Percentiles rank a stretch among this genome's conserved stretches.
phyloP scores from a whole-genome alignment of 352 stramenopile species.

The Elongisporangium senticosum region DNA sequence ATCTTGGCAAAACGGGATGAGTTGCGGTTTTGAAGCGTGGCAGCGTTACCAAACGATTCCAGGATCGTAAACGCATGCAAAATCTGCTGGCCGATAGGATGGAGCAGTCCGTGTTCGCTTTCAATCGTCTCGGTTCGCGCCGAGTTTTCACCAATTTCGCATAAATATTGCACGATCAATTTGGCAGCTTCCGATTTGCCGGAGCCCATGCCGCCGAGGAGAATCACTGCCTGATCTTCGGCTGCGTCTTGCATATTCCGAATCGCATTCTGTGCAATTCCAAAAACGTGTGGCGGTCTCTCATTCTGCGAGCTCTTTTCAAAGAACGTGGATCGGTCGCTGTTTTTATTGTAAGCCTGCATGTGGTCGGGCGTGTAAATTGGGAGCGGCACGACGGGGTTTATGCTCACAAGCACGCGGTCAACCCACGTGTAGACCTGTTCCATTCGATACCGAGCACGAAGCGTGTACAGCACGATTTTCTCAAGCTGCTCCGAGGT shows the following conservation, averaged over 20 bases:
- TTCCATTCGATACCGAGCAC: slow-evolving; percentile 74
- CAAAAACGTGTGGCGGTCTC: slow-evolving; percentile 69
- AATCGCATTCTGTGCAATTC: slow-evolving; percentile 71
- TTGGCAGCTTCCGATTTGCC: slow-evolving; percentile 81
- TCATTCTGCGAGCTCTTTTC: slow-evolving; percentile 57
- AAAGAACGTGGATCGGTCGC: slow-evolving; percentile 44
- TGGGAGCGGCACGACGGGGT: slow-evolving; percentile 58
- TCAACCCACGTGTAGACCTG: slow-evolving; percentile 83
- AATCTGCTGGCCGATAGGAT: slow-evolving; percentile 79
- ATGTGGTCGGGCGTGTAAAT: slow-evolving; percentile 85
- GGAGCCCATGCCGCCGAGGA: slow-evolving; percentile 65
- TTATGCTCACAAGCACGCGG: slow-evolving; percentile 66
- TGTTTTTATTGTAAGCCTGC: slow-evolving; percentile 69
- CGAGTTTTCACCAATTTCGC: slow-evolving; percentile 63
- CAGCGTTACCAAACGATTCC: slow-evolving; percentile 69
- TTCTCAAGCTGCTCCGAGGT: slow-evolving; percentile 63
- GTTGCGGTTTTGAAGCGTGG: slow-evolving; percentile 55
- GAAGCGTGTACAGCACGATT: slow-evolving; percentile 63
- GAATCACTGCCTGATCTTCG: slow-evolving; percentile 73
- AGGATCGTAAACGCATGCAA: slow-evolving; percentile 76
- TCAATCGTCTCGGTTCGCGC: slow-evolving; percentile 26
- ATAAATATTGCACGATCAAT: slow-evolving; percentile 79
- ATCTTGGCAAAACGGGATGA: slow-evolving; percentile 80
- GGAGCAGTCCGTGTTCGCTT: slow-evolving; percentile 43
- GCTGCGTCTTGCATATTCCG: slow-evolving; percentile 72